These are phyloP conservation scores for Albophoma yamanashiensis DNA, from an alignment of 2,329 filamentous ascomycete species.

Conservation along the genomic window DNA sequence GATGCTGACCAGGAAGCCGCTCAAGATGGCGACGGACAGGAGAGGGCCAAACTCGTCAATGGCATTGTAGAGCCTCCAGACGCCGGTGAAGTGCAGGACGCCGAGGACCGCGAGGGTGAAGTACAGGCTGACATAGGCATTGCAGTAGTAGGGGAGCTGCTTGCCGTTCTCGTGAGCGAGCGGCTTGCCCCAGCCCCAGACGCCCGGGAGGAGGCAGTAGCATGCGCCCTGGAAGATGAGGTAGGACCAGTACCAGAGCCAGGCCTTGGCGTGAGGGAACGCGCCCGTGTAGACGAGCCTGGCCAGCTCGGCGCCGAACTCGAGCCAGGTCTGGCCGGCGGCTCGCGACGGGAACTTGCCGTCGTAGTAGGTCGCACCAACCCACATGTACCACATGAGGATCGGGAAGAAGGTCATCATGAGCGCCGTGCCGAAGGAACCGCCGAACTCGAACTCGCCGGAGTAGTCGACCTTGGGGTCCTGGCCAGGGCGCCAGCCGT, in stretches of 20 bases:
- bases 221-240: conserved; percentile 73
- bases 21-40: conserved; percentile 85
- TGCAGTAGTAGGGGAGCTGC: conserved; percentile 92
- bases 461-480: conserved; percentile 55
- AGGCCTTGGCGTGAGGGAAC: conserved; percentile 72
- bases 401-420: conserved; percentile 93
- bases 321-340: conserved; percentile 52
- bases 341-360: conserved; percentile 65
- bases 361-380: conserved; percentile 85
- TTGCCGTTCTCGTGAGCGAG: conserved; percentile 72
- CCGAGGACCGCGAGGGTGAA: conserved; percentile 63
- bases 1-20: conserved; percentile 73
- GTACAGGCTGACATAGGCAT: conserved; percentile 79
- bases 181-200: conserved; percentile 81
- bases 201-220: conserved; percentile 79
- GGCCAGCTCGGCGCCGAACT: conserved; percentile 64
- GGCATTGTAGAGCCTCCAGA: conserved; percentile 84
- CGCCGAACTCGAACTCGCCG: conserved; percentile 73
- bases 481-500: conserved; percentile 48
- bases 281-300: conserved; percentile 72
- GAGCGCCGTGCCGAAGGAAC: conserved; percentile 62
- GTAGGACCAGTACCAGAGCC: conserved; percentile 92
- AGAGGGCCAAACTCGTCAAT: conserved; percentile 93
- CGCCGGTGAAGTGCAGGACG: conserved; percentile 67
- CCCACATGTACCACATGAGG: conserved; percentile 99